Conservation (phyloP, 78 protist species). For the Fonticula alba region DNA sequence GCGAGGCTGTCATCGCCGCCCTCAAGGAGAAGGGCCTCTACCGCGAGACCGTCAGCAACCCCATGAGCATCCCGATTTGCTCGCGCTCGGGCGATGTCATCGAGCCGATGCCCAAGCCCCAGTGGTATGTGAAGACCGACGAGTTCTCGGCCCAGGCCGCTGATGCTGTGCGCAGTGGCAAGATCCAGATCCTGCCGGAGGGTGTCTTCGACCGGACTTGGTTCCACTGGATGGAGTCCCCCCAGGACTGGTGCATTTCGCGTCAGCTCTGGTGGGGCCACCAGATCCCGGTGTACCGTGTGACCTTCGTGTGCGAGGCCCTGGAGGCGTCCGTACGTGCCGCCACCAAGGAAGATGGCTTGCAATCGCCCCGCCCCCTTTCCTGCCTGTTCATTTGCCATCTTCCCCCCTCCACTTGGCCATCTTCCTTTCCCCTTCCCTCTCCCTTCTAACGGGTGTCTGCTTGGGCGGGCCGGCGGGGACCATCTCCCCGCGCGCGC, state of each 20-base stretch:
- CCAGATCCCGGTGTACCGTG: slow-evolving; percentile 86
- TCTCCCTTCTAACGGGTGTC: no score
- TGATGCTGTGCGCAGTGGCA: slow-evolving; percentile 17
- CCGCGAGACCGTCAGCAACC: slow-evolving; percentile 25
- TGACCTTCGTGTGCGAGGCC: slow-evolving; percentile 6
- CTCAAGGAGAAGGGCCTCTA: slow-evolving; percentile 26
- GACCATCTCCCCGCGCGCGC: no score
- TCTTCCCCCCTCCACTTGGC: no score
- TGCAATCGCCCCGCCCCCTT: no score
- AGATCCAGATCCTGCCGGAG: slow-evolving; percentile 45
- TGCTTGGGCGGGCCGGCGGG: no score
- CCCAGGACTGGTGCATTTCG: slow-evolving; percentile 79
- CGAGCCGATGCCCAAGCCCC: slow-evolving; percentile 81
- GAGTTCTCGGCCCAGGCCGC: slow-evolving; percentile 20
- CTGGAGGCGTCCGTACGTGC: slow-evolving; percentile 30
- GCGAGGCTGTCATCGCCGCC: slow-evolving; percentile 8
- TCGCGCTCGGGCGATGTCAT: slow-evolving; percentile 47
- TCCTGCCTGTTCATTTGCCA: no score
- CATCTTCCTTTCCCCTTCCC: no score
- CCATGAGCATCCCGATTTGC: slow-evolving; percentile 45
- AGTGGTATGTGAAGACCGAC: slow-evolving; percentile 67
- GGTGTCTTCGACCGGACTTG: slow-evolving; percentile 4
- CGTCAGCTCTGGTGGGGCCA: slow-evolving; percentile 99
- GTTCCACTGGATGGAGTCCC: slow-evolving; percentile 38
- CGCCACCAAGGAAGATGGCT: no score